Conservation (phyloP, 345 rosid genomes). For the Gossypium rotundifolium region DNA sequence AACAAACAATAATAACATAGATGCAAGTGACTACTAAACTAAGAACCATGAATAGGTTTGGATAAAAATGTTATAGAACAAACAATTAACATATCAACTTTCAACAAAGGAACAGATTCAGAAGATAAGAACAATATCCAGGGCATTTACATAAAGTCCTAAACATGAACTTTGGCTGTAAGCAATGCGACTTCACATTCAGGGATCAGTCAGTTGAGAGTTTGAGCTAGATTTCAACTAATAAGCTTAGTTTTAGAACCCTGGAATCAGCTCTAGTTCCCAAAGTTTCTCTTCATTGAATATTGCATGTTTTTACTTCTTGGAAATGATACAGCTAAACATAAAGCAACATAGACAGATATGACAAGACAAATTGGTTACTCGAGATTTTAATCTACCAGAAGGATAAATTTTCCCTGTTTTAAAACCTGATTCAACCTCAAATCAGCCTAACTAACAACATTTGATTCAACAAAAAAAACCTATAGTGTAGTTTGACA, state of each 20-base stretch:
- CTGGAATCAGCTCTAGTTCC: neutral
- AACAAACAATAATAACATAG: neutral
- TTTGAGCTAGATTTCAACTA: neutral
- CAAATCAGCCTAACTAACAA: neutral
- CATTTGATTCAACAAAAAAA: neutral
- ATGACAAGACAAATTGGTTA: neutral
- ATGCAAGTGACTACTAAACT: neutral
- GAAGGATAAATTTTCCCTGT: neutral
- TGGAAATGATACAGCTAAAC: neutral
- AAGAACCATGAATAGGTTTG: neutral
- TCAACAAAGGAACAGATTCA: neutral
- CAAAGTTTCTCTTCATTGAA: neutral
- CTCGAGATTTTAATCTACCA: neutral
- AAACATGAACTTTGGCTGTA: neutral
- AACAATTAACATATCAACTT: neutral
- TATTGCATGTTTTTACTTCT: neutral
- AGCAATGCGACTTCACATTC: neutral
- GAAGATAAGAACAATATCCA: neutral
- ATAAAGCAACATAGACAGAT: neutral
- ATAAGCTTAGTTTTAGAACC: neutral
- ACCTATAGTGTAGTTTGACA: neutral
- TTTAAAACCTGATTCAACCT: neutral
- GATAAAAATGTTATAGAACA: neutral
- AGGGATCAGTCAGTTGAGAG: neutral
- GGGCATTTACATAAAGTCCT: neutral